A percentile compares a stretch with the other conserved stretches of the same genome.
These are phyloP conservation scores for Debaryomycetaceae sp. DNA, from an alignment of 1,139 yeast species.

Conservation along the genomic window DNA sequence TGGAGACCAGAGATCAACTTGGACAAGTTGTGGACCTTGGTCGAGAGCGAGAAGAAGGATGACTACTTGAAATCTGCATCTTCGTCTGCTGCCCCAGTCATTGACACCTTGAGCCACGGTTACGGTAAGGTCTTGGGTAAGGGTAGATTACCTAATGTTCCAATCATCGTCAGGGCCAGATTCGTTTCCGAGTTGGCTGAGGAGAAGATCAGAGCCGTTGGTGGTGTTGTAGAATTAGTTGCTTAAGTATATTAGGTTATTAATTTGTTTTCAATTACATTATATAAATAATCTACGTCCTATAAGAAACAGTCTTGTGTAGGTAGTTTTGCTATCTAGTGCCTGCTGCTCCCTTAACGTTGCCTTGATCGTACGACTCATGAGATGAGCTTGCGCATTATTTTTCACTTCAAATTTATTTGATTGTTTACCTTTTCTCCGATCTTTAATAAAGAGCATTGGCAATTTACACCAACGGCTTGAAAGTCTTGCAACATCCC, in stretches of 20 bases:
- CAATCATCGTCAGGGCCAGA: conserved; percentile 99
- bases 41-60: conserved; percentile 93
- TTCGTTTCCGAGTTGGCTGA: conserved; percentile 98
- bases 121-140: conserved; percentile 99
- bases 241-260: conserved; percentile 54
- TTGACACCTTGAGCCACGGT: conserved; percentile 99
- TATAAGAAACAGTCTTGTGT: conserved; percentile 3
- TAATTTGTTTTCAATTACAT: conserved; percentile 7
- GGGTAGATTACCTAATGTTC: conserved; percentile 97
- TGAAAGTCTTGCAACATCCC: no score
- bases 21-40: conserved; percentile 98
- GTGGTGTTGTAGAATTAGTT: conserved; percentile 99
- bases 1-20: conserved; percentile 98
- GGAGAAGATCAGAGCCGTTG: conserved; percentile 99
- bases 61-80: conserved; percentile 85
- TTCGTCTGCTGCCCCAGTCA: conserved; percentile 94
- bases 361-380: no score
- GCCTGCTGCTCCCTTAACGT: no score
- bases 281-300: conserved; percentile 10
- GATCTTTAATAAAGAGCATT: no score
- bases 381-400: neutral
- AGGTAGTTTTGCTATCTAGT: no score
- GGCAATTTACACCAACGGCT: no score
- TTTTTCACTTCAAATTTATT: neutral
- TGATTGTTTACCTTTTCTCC: neutral